Evolutionary conservation across 169 alveolate genomes (phyloP).

Genomic region (Plasmodium knowlesi): DNA sequence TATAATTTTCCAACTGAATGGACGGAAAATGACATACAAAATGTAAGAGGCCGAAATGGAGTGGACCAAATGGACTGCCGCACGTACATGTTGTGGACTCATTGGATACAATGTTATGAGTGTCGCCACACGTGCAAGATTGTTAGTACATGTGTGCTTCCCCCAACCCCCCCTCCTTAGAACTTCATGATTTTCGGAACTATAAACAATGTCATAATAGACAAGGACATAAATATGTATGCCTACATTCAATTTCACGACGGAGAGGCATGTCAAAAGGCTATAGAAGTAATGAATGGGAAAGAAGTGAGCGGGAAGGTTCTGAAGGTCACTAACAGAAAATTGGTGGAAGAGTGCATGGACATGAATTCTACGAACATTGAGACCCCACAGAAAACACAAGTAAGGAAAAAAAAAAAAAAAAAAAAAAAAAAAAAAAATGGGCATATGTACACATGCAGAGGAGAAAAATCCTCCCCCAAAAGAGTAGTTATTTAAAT

Average conservation of each 20-base stretch:
- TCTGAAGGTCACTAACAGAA: constrained; percentile 89
- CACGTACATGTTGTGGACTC: background rate
- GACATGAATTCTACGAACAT: constrained; percentile 38
- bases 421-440: background rate
- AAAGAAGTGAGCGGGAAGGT: constrained; percentile 87
- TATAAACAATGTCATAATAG: constrained; percentile 51
- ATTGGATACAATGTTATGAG: background rate
- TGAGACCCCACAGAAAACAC: constrained; percentile 45
- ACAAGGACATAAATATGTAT: constrained; percentile 87
- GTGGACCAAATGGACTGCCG: background rate
- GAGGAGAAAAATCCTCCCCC: background rate
- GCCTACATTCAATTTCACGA: constrained; percentile 92
- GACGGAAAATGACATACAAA: constrained; percentile 61
- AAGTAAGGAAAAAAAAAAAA: constrained; percentile 17
- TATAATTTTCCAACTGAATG: constrained; percentile 70
- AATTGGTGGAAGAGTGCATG: constrained; percentile 85
- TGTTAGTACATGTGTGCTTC: background rate
- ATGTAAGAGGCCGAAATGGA: constrained; percentile 16
- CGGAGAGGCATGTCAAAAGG: constrained; percentile 90
- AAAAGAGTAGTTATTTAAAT: background rate
- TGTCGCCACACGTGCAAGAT: background rate
- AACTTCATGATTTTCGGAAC: constrained; percentile 60
- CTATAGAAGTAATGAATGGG: constrained; percentile 91
- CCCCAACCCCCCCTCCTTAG: background rate
- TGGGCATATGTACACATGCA: background rate